phyloP scores from a whole-genome alignment of 306 rosid species.

The Sechiopsis laciniata region DNA sequence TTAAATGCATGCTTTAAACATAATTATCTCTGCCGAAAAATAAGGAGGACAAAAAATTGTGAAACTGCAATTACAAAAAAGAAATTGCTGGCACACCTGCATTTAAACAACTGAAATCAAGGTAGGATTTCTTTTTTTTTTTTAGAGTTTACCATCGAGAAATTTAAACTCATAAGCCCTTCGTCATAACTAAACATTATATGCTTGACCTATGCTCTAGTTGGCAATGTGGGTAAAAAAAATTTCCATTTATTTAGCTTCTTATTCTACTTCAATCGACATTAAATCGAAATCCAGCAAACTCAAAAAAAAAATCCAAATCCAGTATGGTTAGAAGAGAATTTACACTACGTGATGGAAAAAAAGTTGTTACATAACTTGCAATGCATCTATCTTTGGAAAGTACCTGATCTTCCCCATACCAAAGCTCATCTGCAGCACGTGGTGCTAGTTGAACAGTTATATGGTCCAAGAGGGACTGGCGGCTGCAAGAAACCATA shows the following conservation, averaged over 20 bases:
- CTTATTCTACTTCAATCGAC: background rate
- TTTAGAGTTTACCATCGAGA: no score
- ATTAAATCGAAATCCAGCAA: background rate
- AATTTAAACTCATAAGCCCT: no score
- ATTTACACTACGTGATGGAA: background rate
- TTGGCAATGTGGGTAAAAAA: no score
- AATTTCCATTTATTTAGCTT: background rate
- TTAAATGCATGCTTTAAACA: background rate
- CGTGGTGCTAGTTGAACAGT: slow-evolving; percentile 96
- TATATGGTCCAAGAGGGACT: slow-evolving; percentile 84
- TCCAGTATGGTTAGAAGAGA: background rate
- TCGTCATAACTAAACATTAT: no score
- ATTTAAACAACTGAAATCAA: background rate
- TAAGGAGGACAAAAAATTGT: background rate
- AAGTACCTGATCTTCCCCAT: slow-evolving; percentile 66
- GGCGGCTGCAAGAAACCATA: slow-evolving; percentile 58
- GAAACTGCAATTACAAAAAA: background rate
- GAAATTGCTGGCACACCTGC: background rate
- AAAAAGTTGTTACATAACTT: background rate
- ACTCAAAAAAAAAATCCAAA: no score
- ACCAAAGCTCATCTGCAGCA: slow-evolving; percentile 94
- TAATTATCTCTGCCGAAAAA: background rate
- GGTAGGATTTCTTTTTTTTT: background rate
- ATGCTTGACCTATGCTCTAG: no score
- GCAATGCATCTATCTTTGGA: slow-evolving; percentile 15